Base-by-base conservation (phyloP, 768 basidiomycete genomes). In the Mycena maculata region DNA sequence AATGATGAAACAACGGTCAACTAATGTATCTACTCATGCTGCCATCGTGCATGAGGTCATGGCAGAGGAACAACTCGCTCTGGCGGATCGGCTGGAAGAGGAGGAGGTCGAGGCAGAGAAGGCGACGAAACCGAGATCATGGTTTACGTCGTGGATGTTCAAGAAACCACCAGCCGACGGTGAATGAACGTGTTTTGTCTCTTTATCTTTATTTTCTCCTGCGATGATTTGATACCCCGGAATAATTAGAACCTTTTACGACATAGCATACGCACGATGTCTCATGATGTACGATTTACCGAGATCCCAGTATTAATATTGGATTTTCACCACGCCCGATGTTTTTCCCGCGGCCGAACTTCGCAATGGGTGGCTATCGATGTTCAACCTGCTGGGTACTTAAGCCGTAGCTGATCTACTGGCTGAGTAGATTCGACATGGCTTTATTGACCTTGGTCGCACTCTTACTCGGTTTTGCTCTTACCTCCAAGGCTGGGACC, bases 71-170 rank as follows among this genome's bases (percentile, higher is more conserved):
- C 82, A 86, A 65, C 80, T 85, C 18, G 90, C 86, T 6, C 78
- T 86, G 28, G 81, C 82, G 33, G 82, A 87, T 68, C 80, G 86
- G 48, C 72, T 88, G 53, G 82, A 87, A 71, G 83, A 84, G 50
- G 90, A 92, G 76, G 78, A 86, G 70, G 81, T 79, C 12, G 85
- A 88, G 69, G 85, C 81, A 38, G 78, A 81, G 36, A 83, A 83
- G 67, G 78, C 81, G 23, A 80, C 77, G 60, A 77, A 77, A 28
- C 80, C 81, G 33, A 86, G 84, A 70, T 86, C 89, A 15, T 89
- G 88, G 89, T 77, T 89, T 68, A 87, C 85, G 41, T 84, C 88
- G 36, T 91, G 90, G 90, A 85, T 90, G 83, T 91, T 89, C 75
- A 82, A 79, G 71, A 82, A 76, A 67, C 64, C 64, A 31, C 57